Conservation (phyloP, 2,329 filamentous ascomycete species). For the Ceratocystis cacaofunesta region DNA sequence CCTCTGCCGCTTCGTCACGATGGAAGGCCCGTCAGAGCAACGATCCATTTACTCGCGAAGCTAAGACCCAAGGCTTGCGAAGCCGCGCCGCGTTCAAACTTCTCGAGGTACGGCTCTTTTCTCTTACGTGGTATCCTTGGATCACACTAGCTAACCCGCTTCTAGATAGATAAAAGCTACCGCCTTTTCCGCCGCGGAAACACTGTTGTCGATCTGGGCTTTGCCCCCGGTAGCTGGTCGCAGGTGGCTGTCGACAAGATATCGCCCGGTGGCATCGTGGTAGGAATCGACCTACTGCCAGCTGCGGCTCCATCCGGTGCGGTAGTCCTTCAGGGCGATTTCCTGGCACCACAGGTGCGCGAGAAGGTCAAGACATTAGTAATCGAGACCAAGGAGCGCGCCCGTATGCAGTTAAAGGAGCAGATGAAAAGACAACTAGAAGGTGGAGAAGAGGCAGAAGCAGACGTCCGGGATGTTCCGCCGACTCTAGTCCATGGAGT, state of each 20-base stretch:
- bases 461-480: conserved; percentile 1
- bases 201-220: conserved; percentile 81
- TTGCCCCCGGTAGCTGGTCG: conserved; percentile 60
- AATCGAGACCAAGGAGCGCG: conserved; percentile 33
- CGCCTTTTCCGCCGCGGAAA: conserved; percentile 64
- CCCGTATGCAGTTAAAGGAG: conserved; percentile 16
- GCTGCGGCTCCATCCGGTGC: conserved; percentile 81
- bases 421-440: conserved; percentile 15
- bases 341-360: conserved; percentile 61
- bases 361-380: conserved; percentile 65
- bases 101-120: conserved; percentile 47
- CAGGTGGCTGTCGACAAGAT: conserved; percentile 71
- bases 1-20: conserved; percentile 27
- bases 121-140: background rate
- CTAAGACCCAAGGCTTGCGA: conserved; percentile 66
- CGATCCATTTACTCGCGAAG: conserved; percentile 60
- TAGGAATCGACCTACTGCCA: conserved; percentile 90
- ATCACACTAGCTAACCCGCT: background rate
- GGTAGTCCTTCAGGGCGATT: conserved; percentile 91
- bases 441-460: conserved; percentile 20
- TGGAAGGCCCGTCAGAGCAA: conserved; percentile 70
- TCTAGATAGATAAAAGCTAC: conserved; percentile 67
- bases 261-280: conserved; percentile 58
- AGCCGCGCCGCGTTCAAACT: conserved; percentile 90
- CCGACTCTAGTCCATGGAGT: background rate